These are phyloP conservation scores for Suhomyces kunorum DNA, from an alignment of 1,139 yeast species.

Conservation along the genomic window DNA sequence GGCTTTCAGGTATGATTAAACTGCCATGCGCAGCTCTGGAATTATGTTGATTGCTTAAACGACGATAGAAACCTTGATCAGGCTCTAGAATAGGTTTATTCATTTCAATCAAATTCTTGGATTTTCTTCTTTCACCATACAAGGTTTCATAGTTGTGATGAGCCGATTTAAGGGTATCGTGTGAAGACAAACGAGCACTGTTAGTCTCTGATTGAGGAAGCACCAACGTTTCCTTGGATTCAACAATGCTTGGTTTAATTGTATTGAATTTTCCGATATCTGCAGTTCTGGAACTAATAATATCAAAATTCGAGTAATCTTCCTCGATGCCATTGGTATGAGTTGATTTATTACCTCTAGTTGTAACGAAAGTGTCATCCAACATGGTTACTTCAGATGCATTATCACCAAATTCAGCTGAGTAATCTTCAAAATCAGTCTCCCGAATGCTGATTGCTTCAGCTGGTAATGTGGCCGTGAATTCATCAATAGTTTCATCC, in stretches of 20 bases:
- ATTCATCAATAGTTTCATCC: conserved; percentile 10
- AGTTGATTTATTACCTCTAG: conserved; percentile 8
- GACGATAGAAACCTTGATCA: conserved; percentile 10
- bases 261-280: conserved; percentile 31
- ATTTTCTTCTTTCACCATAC: conserved; percentile 13
- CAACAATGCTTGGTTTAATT: conserved; percentile 28
- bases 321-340: conserved; percentile 17
- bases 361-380: conserved; percentile 22
- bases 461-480: conserved; percentile 10
- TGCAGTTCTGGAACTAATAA: conserved; percentile 36
- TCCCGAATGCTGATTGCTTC: conserved; percentile 13
- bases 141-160: conserved; percentile 27
- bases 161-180: conserved; percentile 23
- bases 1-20: conserved; percentile 8
- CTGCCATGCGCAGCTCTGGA: conserved; percentile 3
- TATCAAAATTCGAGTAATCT: conserved; percentile 33
- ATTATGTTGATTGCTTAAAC: conserved; percentile 6
- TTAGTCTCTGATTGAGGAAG: conserved; percentile 8
- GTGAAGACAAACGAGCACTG: conserved; percentile 6
- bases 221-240: conserved; percentile 32
- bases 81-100: conserved; percentile 17
- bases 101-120: conserved; percentile 16
- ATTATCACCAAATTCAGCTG: conserved; percentile 20
- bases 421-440: conserved; percentile 17
- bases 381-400: conserved; percentile 28